These are phyloP conservation scores for Melampsora abietis-canadensis DNA, from an alignment of 1,284 basidiomycete genomes.

Conservation along the genomic window DNA sequence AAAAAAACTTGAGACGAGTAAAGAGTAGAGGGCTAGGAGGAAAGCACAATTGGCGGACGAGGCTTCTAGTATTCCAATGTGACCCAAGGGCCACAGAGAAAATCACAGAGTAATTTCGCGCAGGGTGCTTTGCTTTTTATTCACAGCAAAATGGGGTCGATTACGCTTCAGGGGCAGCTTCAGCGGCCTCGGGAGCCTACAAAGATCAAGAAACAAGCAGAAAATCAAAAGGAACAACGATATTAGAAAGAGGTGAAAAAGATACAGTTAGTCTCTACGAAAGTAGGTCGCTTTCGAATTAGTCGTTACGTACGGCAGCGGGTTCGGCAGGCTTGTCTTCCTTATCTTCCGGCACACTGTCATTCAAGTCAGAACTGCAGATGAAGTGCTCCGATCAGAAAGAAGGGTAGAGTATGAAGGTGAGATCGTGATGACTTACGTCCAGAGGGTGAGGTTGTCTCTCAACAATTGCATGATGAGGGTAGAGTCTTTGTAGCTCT, in stretches of 20 bases:
- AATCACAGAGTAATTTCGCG: constrained; percentile 9
- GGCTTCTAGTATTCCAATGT: constrained; percentile 1
- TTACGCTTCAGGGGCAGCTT: constrained; percentile 14
- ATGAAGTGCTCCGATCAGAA: background rate
- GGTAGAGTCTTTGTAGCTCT: constrained; percentile 57
- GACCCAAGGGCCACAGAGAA: background rate
- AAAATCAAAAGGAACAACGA: background rate
- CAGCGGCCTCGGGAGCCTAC: constrained; percentile 9
- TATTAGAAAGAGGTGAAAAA: background rate
- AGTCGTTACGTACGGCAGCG: constrained; percentile 14
- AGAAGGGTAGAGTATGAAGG: background rate
- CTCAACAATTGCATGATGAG: constrained; percentile 57
- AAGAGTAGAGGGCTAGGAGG: background rate
- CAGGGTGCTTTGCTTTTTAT: constrained; percentile 8
- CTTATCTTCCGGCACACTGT: constrained; percentile 40
- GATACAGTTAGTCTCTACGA: constrained; percentile 3
- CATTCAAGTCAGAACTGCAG: constrained; percentile 42
- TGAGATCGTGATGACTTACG: constrained; percentile 40
- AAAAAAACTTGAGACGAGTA: too few relatives aligned
- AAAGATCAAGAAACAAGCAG: background rate
- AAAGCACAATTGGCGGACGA: constrained; percentile 9
- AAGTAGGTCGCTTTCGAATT: background rate
- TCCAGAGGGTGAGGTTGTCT: constrained; percentile 57
- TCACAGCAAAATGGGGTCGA: constrained; percentile 3
- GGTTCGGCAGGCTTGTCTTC: constrained; percentile 43